A percentile compares a stretch with the other conserved stretches of the same genome.
Evolutionary conservation across 179 eudicot species (phyloP).

Genomic region (Silene coronaria): DNA sequence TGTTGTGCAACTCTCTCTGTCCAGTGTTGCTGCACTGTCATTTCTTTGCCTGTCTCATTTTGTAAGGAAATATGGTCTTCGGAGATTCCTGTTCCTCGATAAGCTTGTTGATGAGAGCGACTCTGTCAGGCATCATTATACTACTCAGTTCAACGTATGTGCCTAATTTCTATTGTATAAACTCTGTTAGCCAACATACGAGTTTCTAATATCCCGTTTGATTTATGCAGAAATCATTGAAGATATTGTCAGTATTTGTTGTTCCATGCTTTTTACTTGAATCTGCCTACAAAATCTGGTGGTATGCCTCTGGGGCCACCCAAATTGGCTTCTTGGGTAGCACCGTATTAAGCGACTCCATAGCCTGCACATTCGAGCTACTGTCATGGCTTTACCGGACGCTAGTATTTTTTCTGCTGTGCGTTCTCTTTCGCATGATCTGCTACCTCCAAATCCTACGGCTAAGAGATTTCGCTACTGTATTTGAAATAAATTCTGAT

Average conservation of each 20-base stretch:
- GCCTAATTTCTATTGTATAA: background rate
- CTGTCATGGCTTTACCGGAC: constrained; percentile 89
- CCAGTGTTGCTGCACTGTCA: constrained; percentile 59
- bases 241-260: constrained; percentile 59
- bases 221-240: constrained; percentile 62
- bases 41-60: constrained; percentile 57
- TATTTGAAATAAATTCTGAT: constrained; percentile 67
- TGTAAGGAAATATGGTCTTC: constrained; percentile 49
- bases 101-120: constrained; percentile 76
- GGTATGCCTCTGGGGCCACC: constrained; percentile 76
- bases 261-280: constrained; percentile 69
- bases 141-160: constrained; percentile 66
- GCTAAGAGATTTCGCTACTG: constrained; percentile 67
- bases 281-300: constrained; percentile 83
- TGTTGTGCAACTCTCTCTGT: constrained; percentile 66
- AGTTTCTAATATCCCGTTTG: background rate
- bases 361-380: constrained; percentile 73
- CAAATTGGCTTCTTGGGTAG: constrained; percentile 76
- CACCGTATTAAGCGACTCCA: constrained; percentile 46
- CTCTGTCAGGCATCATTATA: constrained; percentile 60
- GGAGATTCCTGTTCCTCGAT: constrained; percentile 79
- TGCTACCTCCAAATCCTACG: constrained; percentile 91
- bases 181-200: background rate
- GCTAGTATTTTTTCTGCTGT: constrained; percentile 75
- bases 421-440: constrained; percentile 82